Conservation (phyloP, 2,329 filamentous ascomycete genomes). For the Bisporella sp. region DNA sequence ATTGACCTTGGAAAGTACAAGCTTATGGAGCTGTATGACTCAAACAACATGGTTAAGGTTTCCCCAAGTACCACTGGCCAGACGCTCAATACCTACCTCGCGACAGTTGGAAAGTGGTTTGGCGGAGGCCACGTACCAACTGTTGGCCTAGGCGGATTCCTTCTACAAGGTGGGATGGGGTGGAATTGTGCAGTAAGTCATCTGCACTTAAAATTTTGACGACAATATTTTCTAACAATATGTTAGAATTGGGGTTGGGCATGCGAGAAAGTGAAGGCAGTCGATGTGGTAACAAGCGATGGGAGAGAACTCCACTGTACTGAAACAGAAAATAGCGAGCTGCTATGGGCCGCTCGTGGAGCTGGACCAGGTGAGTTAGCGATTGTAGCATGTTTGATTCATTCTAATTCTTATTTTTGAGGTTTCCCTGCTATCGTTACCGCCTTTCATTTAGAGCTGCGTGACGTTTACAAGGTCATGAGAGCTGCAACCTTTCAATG, state of each 20-base stretch:
- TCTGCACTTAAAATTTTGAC: not conserved
- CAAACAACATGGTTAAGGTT: conserved; percentile 31
- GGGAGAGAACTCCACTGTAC: conserved; percentile 30
- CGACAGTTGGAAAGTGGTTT: conserved; percentile 37
- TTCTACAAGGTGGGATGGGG: conserved; percentile 50
- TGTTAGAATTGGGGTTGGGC: conserved; percentile 47
- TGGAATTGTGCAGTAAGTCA: conserved; percentile 45
- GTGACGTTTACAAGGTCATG: conserved; percentile 8
- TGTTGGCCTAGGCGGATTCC: conserved; percentile 48
- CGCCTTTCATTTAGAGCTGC: conserved; percentile 37
- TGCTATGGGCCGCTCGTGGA: conserved; percentile 37
- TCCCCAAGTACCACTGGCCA: conserved; percentile 42
- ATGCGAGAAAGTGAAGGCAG: conserved; percentile 28
- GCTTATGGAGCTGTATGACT: conserved; percentile 33
- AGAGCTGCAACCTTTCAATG: conserved; percentile 36
- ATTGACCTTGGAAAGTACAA: conserved; percentile 33
- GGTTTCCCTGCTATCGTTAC: conserved; percentile 48
- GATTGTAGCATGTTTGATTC: not conserved
- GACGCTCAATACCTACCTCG: conserved; percentile 34
- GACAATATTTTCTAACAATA: not conserved
- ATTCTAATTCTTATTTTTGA: conserved; percentile 3
- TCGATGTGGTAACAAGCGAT: conserved; percentile 18
- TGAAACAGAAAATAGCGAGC: conserved; percentile 36
- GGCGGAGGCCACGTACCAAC: conserved; percentile 48
- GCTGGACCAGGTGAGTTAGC: conserved; percentile 12